Evolutionary conservation across 768 basidiomycete genomes (phyloP), one percentile per base, ranked within the genome.

Genomic region (Rhodocollybia butyracea): DNA sequence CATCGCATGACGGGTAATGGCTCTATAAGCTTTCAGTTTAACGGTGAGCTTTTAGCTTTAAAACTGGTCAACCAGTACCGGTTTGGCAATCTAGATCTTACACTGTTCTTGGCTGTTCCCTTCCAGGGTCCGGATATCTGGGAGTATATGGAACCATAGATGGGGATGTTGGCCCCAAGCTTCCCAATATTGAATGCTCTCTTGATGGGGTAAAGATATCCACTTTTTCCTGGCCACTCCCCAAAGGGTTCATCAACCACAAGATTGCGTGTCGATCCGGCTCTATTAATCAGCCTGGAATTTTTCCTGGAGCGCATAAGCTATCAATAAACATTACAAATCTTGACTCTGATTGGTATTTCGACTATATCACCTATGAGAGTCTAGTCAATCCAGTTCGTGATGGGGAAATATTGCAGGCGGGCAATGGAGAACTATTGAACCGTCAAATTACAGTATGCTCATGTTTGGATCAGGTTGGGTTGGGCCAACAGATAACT

Each of bases 331-430:
- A 53, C 19, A 40, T 53, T 29, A 53, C 51, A 8, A 53, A 43
- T 19, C 31, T 10, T n/a, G 30, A 40, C 13, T 27, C 38, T 26
- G 22, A 29, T 22, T 53, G 39, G 39, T 53, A 53, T 21, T 41
- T 53, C 19, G 51, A 53, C 26, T 53, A 53, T 30, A 43, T 53
- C 40, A 43, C 41, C 19, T 53, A 15, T 11, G 51, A 53, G 15
- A 43, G 39, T 30, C 40, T 53, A 10, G 40, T 17, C 39, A 21
- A 53, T 39, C 39, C 40, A 3, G 3, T 17, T 17, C 15, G 40
- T 24, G 31, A 53, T 32, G 51, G 51, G 42, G 51, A 53, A 15
- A 31, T 53, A 7, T 24, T 53, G 31, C 51, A 43, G 22, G 41
- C 41, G 4, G 51, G 51, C 26, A 43, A 53, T 42, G 51, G 27